Evolutionary conservation across 129 eudicot species (phyloP), one percentile per base, ranked within the genome.

Genomic region (Saussurea involucrata): DNA sequence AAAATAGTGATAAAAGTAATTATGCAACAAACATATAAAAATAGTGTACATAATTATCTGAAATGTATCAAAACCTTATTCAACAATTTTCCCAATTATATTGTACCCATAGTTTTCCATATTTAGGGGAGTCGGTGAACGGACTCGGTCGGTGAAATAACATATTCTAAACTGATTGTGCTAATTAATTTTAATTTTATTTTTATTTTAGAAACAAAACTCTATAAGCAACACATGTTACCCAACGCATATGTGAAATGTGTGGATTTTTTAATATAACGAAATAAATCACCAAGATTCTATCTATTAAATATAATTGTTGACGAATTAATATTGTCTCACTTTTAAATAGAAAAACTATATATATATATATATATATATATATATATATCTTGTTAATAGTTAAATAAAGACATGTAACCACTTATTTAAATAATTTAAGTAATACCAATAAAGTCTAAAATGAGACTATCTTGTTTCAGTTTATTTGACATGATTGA

Each of bases 401-500:
- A 49, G 18, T 49, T 49, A 49, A 49, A 4, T 49, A 49, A 15
- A 49, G 4, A 49, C 58, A 49, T 3, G 18, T 49, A 49, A 49
- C 18, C 58, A 17, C 58, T 49, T 49, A 49, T 13, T 49, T 44
- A 44, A 44, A 42, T 42, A 42, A 42, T 42, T 12, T 1, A 13
- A 4, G 10, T 17, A 44, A 44, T 13, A 44, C 57, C 57, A 13
- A 49, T 49, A 4, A 49, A 49, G 20, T 49, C 58, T 49, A 49
- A 49, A 15, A 49, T 49, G 4, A 49, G 20, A 49, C 1, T 17
- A 49, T 49, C 58, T 13, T 49, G 58, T 49, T 49, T 49, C 58
- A 49, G 6, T 79, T n/a, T 4, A 42, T 31, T 64, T 73, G 69
- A 66, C 76, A 79, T 64, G 68, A 72, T 72, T 64, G 68, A 72